These are phyloP conservation scores for Psophocarpus tetragonolobus DNA, from an alignment of 306 rosid genomes.

Conservation along the genomic window DNA sequence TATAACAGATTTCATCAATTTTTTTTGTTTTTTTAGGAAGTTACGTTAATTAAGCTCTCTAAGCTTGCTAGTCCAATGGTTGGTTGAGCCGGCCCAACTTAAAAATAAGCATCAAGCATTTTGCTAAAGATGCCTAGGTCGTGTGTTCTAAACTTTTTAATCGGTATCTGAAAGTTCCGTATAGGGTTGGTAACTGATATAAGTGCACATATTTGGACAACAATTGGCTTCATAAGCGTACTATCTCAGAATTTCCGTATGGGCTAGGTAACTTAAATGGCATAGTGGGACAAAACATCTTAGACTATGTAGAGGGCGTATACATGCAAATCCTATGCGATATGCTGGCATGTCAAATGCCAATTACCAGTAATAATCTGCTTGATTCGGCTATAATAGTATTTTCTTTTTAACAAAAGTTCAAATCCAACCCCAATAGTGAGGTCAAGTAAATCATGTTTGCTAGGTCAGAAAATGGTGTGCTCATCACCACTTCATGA, in stretches of 20 bases:
- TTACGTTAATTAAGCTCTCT: no score
- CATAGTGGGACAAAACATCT: background rate
- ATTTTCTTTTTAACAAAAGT: background rate
- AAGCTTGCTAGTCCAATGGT: no score
- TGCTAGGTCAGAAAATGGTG: background rate
- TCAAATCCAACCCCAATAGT: background rate
- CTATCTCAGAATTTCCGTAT: background rate
- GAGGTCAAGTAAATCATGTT: background rate
- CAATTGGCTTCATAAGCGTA: background rate
- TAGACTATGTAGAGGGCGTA: background rate
- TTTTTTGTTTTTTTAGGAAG: no score
- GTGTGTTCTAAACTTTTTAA: background rate
- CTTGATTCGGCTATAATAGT: background rate
- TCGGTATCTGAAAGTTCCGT: background rate
- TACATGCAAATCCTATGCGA: constrained; percentile 30
- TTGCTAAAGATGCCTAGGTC: background rate
- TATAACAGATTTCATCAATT: no score
- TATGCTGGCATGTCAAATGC: constrained; percentile 32
- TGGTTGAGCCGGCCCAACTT: background rate
- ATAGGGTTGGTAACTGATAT: background rate
- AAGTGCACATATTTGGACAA: background rate
- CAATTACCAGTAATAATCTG: background rate
- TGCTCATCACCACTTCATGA: no score
- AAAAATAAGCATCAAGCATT: background rate
- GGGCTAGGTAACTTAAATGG: background rate